Evolutionary conservation across 805 yeast species (phyloP), one percentile per base, ranked within the genome.

Genomic region (Yarrowia keelungensis): DNA sequence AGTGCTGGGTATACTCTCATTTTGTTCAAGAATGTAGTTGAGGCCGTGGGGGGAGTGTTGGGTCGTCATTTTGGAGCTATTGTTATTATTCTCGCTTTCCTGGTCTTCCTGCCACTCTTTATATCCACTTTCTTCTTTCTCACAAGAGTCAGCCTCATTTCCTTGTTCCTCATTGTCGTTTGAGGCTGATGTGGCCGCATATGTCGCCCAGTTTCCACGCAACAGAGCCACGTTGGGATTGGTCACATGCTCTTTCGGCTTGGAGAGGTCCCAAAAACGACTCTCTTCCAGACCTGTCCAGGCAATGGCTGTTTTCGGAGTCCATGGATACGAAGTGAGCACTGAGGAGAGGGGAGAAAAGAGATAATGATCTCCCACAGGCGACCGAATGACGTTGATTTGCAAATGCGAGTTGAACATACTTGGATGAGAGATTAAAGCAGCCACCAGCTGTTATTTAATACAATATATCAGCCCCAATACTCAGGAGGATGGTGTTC

Each of bases 351-450:
- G n/a, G 14, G 65, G 65, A n/a, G 51, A 22, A 35, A 59, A 1
- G 46, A 16, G 19, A 38, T 11, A 38, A 53, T 39, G 38, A 26
- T 56, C 64, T 1, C 61, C 61, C 3, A 42, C 8, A 0, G 64
- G 64, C 26, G 64, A 56, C 4, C 64, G 64, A 16, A 56, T 56
- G 38, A 56, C 49, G 64, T 56, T 56, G 64, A 56, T 56, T 32
- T 56, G 64, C 11, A 56, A 32, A n/a, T 56, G 64, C 8, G 39
- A 26, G 49, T 56, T 56, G 64, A 56, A 56, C 64, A 56, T 56
- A 11, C 5, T 22, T 32, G 8, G 22, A 10, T 10, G 46, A n/a
- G 15, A 1, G 11, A 1, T 3, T 38, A 16, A 5, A 26, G 32
- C 32, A 26, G 36, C 16, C 8, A 14, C 10, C 7, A 4, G 8